Evolutionary conservation across 1,139 yeast genomes (phyloP), one percentile per base, ranked within the genome.

Genomic region (Taphrina sp.): DNA sequence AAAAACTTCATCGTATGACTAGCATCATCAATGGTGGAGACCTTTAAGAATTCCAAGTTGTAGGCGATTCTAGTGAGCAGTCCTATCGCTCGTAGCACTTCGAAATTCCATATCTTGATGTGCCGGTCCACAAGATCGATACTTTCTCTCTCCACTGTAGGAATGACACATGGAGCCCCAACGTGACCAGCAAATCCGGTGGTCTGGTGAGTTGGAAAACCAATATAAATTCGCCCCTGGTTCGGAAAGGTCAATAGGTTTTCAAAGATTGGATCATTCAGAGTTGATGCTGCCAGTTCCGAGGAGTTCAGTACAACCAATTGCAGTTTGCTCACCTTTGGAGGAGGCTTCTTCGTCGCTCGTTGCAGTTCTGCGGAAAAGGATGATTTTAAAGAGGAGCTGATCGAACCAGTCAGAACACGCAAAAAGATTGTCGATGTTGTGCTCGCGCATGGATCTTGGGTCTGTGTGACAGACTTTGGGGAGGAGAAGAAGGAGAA

Each of bases 131-230:
- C 71, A 69, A 73, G 70, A 61, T 72, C 76, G 2, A 72, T 68
- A 1, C 74, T 74, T 0, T 76, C 72, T 3, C 76, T 66, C 58
- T 72, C 76, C 73, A 72, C 72, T 1, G 76, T 73, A 1, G 76
- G 76, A 19, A 72, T 70, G 2, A 72, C 61, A 59, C 72, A 74
- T 45, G 70, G 71, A 49, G 73, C 62, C 1, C 73, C 71, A 3
- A 72, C 58, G 58, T 72, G 76, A 1, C 72, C 69, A 45, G 66
- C 64, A 52, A 72, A 57, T 0, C 72, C 70, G 0, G 76, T 71
- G 17, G 72, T 68, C 58, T 72, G 76, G 59, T 72, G 73, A 1
- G 76, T 72, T 1, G 76, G 74, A 53, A 72, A 72, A 1, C 76
- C 76, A 57, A 72, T 71, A 58, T 70, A 73, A 1, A 73, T 66